These are phyloP conservation scores for Prototheca cutis DNA, from an alignment of 163 green algal species.

Conservation along the genomic window DNA sequence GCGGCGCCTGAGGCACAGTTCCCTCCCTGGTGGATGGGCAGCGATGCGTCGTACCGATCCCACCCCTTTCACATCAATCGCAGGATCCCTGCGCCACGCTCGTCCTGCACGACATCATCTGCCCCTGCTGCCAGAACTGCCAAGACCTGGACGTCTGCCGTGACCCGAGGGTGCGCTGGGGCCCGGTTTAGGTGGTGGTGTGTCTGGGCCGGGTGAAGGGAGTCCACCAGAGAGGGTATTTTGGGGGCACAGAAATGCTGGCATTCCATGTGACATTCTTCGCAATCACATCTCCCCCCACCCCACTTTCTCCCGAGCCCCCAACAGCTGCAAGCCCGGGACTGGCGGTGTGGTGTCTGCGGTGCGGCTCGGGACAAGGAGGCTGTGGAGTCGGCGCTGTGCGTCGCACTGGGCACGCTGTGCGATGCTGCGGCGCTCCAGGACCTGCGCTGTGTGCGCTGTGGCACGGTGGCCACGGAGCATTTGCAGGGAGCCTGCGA, in stretches of 20 bases:
- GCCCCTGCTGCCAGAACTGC: constrained; percentile 77
- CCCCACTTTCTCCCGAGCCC: too few species aligned
- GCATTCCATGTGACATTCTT: too few species aligned
- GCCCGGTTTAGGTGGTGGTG: too few species aligned
- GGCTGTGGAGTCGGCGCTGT: constrained; percentile 63
- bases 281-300: too few species aligned
- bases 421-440: constrained; percentile 64
- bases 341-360: constrained; percentile 65
- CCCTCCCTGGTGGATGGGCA: too few species aligned
- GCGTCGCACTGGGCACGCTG: constrained; percentile 40
- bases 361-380: constrained; percentile 45
- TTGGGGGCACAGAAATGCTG: too few species aligned
- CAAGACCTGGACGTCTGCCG: constrained; percentile 82
- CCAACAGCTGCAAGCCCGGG: constrained; percentile 25
- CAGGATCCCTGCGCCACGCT: constrained; percentile 74
- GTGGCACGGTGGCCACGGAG: constrained; percentile 31
- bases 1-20: too few species aligned
- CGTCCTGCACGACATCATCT: constrained; percentile 77
- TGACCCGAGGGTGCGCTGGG: constrained; percentile 33
- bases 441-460: constrained; percentile 66
- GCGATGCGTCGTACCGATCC: too few species aligned
- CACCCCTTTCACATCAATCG: too few species aligned
- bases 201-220: too few species aligned
- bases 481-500: constrained; percentile 48
- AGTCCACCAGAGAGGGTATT: too few species aligned